Base-by-base conservation (phyloP, 805 yeast species). In the Cyberlindnera xishuangbannaensis region DNA sequence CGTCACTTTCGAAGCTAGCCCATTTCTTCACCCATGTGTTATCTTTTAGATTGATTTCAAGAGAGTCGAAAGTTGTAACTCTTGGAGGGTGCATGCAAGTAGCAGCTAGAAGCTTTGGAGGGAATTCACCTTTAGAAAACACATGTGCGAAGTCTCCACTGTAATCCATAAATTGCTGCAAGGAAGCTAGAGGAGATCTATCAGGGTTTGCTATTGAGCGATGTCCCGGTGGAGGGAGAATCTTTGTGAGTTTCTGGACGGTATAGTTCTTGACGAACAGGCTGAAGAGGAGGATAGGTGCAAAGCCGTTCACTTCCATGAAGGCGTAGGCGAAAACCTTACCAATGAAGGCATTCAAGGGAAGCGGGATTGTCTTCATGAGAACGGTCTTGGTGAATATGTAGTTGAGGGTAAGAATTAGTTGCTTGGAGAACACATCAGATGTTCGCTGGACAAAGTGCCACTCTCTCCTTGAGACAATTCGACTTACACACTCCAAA, bases 271-370 rank as follows among this genome's bases (percentile, higher is more conserved):
- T 75, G 28, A 76, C 71, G 45, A 73, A 75, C 26, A 78, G 55
- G 15, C 77, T 49, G 42, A 78, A 78, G 28, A 76, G 50, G 24
- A 78, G 51, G 2, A 80, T 76, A 29, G 60, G 60, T 14, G 74
- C 64, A 12, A 74, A 72, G 13, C 67, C 55, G 1, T 71, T 70
- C 4, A 78, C 46, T 34, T 65, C 51, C 45, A 71, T 65, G 39
- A 67, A 78, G 10, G 72, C 49, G 47, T 67, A 67, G 1, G 82
- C 79, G 56, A 77, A 76, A 3, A 74, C 64, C 51, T 78, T 78
- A 2, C 84, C 84, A 16, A 73, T 62, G 41, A 78, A 77, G 2
- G 83, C 51, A 28, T 39, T 47, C 9, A 48, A 18, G 5, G 44
- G 30, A 2, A 45, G 27, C 3, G 53, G 36, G 6, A 36, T 15